Conservation (phyloP, 2,329 filamentous ascomycete species). For the Elsinoe necatrix region DNA sequence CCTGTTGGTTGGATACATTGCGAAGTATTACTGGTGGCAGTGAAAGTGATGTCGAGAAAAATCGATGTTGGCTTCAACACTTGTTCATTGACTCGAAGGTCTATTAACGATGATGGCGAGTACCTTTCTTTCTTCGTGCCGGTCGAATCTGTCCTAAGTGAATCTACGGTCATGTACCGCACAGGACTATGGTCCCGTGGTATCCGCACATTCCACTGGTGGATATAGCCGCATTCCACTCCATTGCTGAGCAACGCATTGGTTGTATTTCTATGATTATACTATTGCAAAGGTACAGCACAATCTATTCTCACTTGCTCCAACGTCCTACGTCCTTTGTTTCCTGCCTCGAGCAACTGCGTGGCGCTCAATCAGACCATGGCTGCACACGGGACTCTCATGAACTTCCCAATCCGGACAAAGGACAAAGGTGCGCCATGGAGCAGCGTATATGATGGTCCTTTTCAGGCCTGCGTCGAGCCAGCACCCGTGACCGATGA, state of each 20-base stretch:
- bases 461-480: constrained; percentile 57
- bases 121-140: too few species aligned
- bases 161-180: too few species aligned
- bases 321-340: not conserved
- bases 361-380: not conserved
- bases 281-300: not conserved
- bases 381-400: constrained; percentile 13
- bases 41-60: too few species aligned
- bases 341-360: not conserved
- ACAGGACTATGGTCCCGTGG: too few species aligned
- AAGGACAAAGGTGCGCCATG: constrained; percentile 46
- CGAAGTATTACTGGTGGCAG: too few species aligned
- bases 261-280: not conserved
- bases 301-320: not conserved
- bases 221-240: constrained; percentile 12
- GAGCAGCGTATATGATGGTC: constrained; percentile 50
- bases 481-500: constrained; percentile 40
- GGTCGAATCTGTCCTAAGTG: not conserved
- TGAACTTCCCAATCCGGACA: constrained; percentile 21
- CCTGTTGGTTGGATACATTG: too few species aligned
- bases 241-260: constrained; percentile 3
- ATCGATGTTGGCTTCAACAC: too few species aligned
- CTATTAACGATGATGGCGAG: too few species aligned
- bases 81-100: too few species aligned
- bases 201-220: not conserved